Evolutionary conservation across 1,284 basidiomycete species (phyloP), one percentile per base, ranked within the genome.

Genomic region (Heterobasidion parviporum): DNA sequence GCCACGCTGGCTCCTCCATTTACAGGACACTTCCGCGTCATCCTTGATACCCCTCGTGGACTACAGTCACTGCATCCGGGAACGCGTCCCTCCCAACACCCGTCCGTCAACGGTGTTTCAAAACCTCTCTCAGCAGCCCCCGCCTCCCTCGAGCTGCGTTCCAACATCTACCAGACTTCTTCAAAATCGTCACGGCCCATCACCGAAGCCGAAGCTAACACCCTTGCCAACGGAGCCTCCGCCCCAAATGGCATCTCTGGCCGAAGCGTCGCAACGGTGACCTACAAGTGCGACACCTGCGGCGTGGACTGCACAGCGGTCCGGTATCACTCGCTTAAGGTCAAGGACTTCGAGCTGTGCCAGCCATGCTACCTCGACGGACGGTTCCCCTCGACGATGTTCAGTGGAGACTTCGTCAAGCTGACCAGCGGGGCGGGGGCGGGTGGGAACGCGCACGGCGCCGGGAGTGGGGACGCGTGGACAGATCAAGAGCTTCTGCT

Each of bases 21-120:
- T 71, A 99, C 96, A 0, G 96, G 97, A 36, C 96, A 99, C 71
- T 99, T 97, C 83, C 89, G 96, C 58, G 93, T 99, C 63, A 87
- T 97, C 50, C 85, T 99, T 62, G 97, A 99, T 70, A 96, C 96
- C 0, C 97, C 97, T 14, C 89, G 94, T 54, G 97, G 96, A 15
- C 80, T 99, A 2, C 92, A 94, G 67, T 98, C 96, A 26, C 79
- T 98, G 20, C 96, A 99, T 68, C 94, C 96, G 0, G 96, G 94
- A 7, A 90, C 88, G 33, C 83, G 89, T 32, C 72, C 76, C 65
- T 63, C 69, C 73, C n/a, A 65, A 62, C 54, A 67, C 72, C 43
- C 65, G 9, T 68, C 72, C 12, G 67, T 77, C 15, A 85, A 85
- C 56, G 82, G 82, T 8, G 67, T 77, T n/a, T 66, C 72, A 52